Percentiles rank a stretch among this genome's conserved stretches.
phyloP scores from a whole-genome alignment of 345 rosid genomes.

The Eucalyptus victrix region DNA sequence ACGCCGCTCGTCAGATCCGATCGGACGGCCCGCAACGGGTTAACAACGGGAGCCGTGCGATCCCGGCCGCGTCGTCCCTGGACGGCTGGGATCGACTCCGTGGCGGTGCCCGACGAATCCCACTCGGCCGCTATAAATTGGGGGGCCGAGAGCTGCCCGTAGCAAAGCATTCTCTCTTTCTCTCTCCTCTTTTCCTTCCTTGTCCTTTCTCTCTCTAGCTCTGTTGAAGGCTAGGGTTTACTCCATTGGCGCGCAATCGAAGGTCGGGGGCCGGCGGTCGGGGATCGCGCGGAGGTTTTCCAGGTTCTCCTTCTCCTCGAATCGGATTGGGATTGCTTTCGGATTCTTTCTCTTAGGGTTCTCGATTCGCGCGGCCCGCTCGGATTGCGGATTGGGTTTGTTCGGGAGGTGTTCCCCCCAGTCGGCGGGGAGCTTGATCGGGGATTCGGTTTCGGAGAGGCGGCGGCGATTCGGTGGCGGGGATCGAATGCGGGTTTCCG shows the following conservation, averaged over 20 bases:
- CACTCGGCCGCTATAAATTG: conserved; percentile 22
- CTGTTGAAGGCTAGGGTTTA: not conserved
- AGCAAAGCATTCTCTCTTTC: not conserved
- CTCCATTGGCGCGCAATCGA: conserved; percentile 2
- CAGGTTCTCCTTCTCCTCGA: conserved; percentile 5
- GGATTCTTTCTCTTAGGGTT: too few species aligned
- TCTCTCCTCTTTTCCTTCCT: not conserved
- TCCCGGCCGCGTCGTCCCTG: not conserved
- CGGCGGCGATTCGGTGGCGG: not conserved
- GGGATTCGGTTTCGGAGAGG: not conserved
- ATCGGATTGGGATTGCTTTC: not conserved
- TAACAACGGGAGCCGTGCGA: not conserved
- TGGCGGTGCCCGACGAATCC: conserved; percentile 8
- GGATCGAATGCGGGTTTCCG: not conserved
- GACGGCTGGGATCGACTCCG: conserved; percentile 23
- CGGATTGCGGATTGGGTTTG: not conserved
- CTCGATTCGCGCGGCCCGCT: not conserved
- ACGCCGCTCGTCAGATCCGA: conserved; percentile 14
- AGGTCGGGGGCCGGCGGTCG: not conserved
- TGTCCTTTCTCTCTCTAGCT: not conserved
- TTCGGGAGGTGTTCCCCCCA: not conserved
- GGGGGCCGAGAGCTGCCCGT: not conserved
- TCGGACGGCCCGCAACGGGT: conserved; percentile 1
- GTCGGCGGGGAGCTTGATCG: not conserved
- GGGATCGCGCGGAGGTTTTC: conserved; percentile 2